Conservation (phyloP, 108 stramenopile species). For the Cylindrotheca fusiformis region DNA sequence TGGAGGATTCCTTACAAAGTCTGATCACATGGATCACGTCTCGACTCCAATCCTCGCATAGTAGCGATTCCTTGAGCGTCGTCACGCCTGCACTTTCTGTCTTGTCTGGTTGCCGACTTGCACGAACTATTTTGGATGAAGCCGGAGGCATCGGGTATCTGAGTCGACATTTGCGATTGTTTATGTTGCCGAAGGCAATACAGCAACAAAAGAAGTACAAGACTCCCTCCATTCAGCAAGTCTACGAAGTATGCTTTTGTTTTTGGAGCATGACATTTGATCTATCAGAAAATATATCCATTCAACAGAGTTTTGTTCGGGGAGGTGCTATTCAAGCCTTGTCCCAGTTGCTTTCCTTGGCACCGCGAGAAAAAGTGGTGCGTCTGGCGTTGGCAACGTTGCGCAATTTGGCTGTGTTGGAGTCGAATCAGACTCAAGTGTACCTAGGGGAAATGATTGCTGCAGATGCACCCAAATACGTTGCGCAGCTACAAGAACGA, state of each 20-base stretch:
- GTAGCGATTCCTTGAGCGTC: conserved; percentile 42
- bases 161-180: conserved; percentile 47
- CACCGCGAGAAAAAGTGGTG: conserved; percentile 86
- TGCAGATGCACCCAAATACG: conserved; percentile 55
- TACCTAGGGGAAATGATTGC: conserved; percentile 78
- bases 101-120: conserved; percentile 49
- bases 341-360: conserved; percentile 64
- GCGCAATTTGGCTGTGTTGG: conserved; percentile 60
- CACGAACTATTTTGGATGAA: conserved; percentile 50
- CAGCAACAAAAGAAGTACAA: conserved; percentile 2
- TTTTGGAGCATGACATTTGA: conserved; percentile 89
- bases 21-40: conserved; percentile 71
- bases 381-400: conserved; percentile 75
- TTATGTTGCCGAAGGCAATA: conserved; percentile 1
- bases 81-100: conserved; percentile 68
- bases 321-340: conserved; percentile 60
- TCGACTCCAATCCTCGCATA: conserved; percentile 57
- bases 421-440: conserved; percentile 2
- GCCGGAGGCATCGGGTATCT: conserved; percentile 78
- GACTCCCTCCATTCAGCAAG: conserved; percentile 63
- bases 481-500: conserved; percentile 46
- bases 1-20: conserved; percentile 47
- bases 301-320: conserved; percentile 46
- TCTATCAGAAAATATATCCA: conserved; percentile 29
- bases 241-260: conserved; percentile 90